phyloP scores from a whole-genome alignment of 495 filamentous ascomycete genomes.

The Aspergillus sparsus region DNA sequence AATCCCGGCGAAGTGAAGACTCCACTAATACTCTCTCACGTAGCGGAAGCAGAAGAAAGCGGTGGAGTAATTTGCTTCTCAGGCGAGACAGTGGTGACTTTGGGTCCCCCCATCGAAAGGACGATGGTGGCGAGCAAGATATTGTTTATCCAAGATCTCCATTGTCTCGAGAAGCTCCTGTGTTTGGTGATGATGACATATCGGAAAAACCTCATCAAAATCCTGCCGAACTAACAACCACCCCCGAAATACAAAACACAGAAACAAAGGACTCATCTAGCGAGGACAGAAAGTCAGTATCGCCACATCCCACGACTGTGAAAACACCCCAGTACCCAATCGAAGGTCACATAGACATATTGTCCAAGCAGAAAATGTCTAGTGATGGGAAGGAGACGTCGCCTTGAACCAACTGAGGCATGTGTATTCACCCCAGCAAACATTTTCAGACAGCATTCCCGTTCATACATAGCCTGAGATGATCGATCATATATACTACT shows the following conservation, averaged over 20 bases:
- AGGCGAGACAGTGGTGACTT: conserved; percentile 43
- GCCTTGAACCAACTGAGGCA: too few relatives aligned
- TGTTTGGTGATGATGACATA: conserved; percentile 15
- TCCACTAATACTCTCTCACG: conserved; percentile 32
- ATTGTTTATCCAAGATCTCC: conserved; percentile 39
- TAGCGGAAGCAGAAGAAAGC: conserved; percentile 45
- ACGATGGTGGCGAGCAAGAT: conserved; percentile 28
- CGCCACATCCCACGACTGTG: neutral
- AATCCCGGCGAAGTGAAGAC: conserved; percentile 35
- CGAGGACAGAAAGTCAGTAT: neutral
- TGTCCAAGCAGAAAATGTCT: too few relatives aligned
- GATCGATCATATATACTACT: too few relatives aligned
- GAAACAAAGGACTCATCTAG: neutral
- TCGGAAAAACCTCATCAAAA: neutral
- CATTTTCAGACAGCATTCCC: too few relatives aligned
- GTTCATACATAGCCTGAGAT: too few relatives aligned
- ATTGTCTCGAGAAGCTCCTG: conserved; percentile 35
- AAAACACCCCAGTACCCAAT: neutral
- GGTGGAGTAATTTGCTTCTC: conserved; percentile 48
- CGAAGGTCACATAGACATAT: too few relatives aligned
- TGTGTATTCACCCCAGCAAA: too few relatives aligned
- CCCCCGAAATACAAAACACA: conserved; percentile 1
- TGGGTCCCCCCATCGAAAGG: conserved; percentile 22
- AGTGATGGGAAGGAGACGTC: too few relatives aligned
- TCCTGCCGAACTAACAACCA: conserved; percentile 1